Percentiles rank a stretch among this genome's conserved stretches.
Conservation (phyloP, 2,329 filamentous ascomycete species). For the Ciborinia camelliae region DNA sequence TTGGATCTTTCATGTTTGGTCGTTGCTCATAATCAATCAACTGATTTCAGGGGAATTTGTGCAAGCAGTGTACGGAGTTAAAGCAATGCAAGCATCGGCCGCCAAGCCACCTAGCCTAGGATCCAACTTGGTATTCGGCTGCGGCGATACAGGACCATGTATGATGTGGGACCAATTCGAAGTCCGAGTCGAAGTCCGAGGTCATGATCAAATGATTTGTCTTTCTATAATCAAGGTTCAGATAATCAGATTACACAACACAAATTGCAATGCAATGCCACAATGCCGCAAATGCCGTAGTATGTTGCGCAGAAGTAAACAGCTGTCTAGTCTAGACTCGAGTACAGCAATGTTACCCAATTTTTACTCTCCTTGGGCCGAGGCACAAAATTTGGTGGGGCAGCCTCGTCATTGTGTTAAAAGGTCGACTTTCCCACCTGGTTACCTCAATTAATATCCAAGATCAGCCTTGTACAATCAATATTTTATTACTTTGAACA, state of each 20-base stretch:
- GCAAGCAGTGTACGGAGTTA: no score
- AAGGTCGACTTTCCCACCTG: neutral
- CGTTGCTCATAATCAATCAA: conserved; percentile 30
- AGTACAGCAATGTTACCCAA: no score
- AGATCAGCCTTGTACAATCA: neutral
- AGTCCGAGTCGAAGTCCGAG: neutral
- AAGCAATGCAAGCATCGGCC: conserved; percentile 39
- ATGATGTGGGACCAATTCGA: neutral
- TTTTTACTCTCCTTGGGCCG: neutral
- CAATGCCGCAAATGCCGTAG: no score
- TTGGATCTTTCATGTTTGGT: no score
- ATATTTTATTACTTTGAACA: neutral
- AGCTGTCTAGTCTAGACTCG: no score
- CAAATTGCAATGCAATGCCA: neutral
- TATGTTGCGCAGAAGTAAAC: neutral
- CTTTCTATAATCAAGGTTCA: neutral
- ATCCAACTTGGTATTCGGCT: neutral
- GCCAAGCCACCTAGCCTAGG: neutral
- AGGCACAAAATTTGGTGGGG: neutral
- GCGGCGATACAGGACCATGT: neutral
- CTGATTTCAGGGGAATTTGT: neutral
- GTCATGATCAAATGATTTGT: neutral
- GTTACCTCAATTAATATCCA: no score
- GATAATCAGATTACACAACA: no score
- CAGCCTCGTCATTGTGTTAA: conserved; percentile 11